Conservation (phyloP, 1,139 yeast genomes). For the Yamadazyma oceani region DNA sequence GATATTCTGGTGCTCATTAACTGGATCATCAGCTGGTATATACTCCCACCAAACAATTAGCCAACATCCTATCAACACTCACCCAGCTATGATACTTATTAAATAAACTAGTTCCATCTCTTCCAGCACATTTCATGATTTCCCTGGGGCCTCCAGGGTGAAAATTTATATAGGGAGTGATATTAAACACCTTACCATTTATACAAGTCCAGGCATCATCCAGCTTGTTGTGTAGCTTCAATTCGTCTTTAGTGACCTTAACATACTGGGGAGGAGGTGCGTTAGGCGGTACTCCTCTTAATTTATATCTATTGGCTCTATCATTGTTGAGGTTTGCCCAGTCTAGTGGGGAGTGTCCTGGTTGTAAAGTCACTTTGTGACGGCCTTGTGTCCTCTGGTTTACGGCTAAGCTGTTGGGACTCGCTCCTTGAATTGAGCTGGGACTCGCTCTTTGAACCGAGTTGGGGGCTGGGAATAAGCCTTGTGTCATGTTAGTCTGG, state of each 20-base stretch:
- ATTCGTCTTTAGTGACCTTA: slow-evolving; percentile 57
- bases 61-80: slow-evolving; percentile 78
- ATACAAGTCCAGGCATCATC: slow-evolving; percentile 87
- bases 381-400: slow-evolving; percentile 12
- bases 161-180: slow-evolving; percentile 76
- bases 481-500: slow-evolving; percentile 1
- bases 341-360: slow-evolving; percentile 84
- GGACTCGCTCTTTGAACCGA: slow-evolving; percentile 42
- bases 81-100: slow-evolving; percentile 88
- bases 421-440: slow-evolving; percentile 43
- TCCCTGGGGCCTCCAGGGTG: slow-evolving; percentile 94
- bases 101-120: slow-evolving; percentile 79
- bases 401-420: slow-evolving; percentile 12
- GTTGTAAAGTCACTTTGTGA: slow-evolving; percentile 61
- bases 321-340: slow-evolving; percentile 67
- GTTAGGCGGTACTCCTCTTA: slow-evolving; percentile 40
- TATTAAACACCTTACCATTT: slow-evolving; percentile 78
- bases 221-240: slow-evolving; percentile 54
- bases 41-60: slow-evolving; percentile 74
- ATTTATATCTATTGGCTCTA: slow-evolving; percentile 21
- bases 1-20: too few relatives aligned
- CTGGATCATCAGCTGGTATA: slow-evolving; percentile 12
- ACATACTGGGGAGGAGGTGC: slow-evolving; percentile 48
- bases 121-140: slow-evolving; percentile 77
- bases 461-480: slow-evolving; percentile 38